Conservation (phyloP, 2,329 filamentous ascomycete species). For the Monosporascus sp. region DNA sequence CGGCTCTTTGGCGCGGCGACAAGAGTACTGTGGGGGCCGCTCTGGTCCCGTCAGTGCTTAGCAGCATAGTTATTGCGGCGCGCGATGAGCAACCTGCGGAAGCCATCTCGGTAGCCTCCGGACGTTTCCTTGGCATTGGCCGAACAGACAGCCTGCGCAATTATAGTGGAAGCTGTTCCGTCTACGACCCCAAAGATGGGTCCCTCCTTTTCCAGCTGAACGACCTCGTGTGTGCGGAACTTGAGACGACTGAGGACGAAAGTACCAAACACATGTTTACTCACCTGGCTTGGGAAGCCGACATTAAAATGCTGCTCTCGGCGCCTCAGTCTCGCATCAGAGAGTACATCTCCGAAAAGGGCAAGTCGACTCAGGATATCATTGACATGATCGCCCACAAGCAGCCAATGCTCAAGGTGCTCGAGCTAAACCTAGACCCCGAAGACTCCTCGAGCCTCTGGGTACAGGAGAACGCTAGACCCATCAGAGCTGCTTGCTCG, state of each 20-base stretch:
- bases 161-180: too few relatives aligned
- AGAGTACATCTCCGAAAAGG: conserved; percentile 1
- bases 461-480: not conserved
- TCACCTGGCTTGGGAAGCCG: conserved; percentile 13
- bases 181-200: conserved; percentile 7
- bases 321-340: not conserved
- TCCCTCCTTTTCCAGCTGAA: conserved; percentile 14
- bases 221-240: conserved; percentile 9
- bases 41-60: conserved; percentile 15
- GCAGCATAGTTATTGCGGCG: conserved; percentile 13
- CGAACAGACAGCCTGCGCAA: too few relatives aligned
- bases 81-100: not conserved
- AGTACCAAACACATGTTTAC: too few relatives aligned
- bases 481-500: too few relatives aligned
- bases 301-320: conserved; percentile 10
- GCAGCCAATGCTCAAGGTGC: conserved; percentile 25
- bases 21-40: conserved; percentile 9
- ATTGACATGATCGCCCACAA: conserved; percentile 31
- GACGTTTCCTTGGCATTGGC: too few relatives aligned
- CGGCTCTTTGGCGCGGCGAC: conserved; percentile 14
- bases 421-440: conserved; percentile 26
- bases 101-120: conserved; percentile 10
- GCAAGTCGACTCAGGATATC: conserved; percentile 4
- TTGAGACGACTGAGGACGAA: too few relatives aligned
- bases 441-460: conserved; percentile 20